Evolutionary conservation across 1,139 yeast species (phyloP), one percentile per base, ranked within the genome.

Genomic region (Blastobotrys apis): DNA sequence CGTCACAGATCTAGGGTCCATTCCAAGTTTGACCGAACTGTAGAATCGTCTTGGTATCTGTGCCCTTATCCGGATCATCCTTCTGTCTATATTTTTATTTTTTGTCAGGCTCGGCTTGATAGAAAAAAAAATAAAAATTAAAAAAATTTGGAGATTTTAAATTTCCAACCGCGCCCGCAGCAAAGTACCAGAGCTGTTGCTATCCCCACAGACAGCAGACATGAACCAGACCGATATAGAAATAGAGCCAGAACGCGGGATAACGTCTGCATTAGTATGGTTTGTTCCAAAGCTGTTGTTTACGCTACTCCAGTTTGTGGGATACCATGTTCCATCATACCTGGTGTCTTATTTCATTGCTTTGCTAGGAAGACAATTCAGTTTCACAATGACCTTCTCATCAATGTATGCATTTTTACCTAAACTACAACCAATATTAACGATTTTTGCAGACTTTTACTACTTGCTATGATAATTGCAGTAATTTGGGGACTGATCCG

Each of bases 401-500:
- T 56, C 59, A 17, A 17, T 58, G 61, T 58, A 47, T 45, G 62
- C 55, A 16, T 4, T 4, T 6, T 19, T 16, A 12, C 13, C 15
- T n/a, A 13, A 16, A 8, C 20, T 13, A 10, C 5, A n/a, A 15
- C 20, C 13, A 30, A 8, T 15, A 13, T 20, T 16, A 37, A 20
- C 29, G 12, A 21, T 13, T 4, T 17, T 23, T 33, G 5, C 13
- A 53, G 60, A 31, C 47, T 60, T 22, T 33, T 57, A 9, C 39
- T 57, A n/a, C 16, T 55, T 3, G 38, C 44, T 2, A 45, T 47
- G 3, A 21, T 57, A 13, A 43, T 49, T 4, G 47, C 57, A 0
- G 41, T 54, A n/a, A 53, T 64, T 2, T 68, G 70, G 57, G 66
- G 71, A 1, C 56, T 71, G 41, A 66, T 78, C 21, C 63, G 83